phyloP scores from a whole-genome alignment of 2,329 filamentous ascomycete species.

The Clathrospora elynae region DNA sequence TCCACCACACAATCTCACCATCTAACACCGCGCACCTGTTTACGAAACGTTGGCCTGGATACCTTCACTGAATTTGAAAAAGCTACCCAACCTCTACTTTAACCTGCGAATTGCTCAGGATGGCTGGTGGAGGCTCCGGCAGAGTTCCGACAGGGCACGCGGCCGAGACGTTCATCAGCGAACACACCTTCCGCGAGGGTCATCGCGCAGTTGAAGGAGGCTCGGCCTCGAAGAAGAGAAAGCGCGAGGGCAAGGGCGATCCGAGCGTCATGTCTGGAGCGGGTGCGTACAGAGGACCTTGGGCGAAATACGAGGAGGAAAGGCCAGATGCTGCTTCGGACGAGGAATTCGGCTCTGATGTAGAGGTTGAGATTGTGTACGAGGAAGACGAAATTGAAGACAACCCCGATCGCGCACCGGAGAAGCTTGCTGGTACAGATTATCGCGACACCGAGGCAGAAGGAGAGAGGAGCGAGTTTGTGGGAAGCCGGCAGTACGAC shows the following conservation, averaged over 20 bases:
- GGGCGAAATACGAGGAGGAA: constrained; percentile 82
- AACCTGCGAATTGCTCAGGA: constrained; percentile 1
- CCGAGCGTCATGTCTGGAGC: constrained; percentile 83
- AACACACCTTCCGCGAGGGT: constrained; percentile 85
- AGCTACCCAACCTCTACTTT: neutral
- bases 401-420: constrained; percentile 64
- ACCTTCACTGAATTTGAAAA: no score
- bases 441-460: constrained; percentile 54
- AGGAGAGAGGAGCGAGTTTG: constrained; percentile 82
- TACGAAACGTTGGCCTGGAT: neutral
- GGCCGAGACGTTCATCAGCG: constrained; percentile 85
- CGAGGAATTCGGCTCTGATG: constrained; percentile 66
- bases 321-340: constrained; percentile 70
- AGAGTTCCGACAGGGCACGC: constrained; percentile 75
- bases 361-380: constrained; percentile 73
- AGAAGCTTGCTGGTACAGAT: constrained; percentile 61
- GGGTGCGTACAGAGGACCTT: constrained; percentile 88
- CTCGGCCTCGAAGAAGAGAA: constrained; percentile 71
- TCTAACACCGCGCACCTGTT: neutral
- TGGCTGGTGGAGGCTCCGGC: constrained; percentile 42
- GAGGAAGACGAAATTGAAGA: constrained; percentile 73
- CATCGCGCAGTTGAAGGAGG: constrained; percentile 76
- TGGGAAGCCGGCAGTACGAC: constrained; percentile 81
- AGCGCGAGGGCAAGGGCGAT: constrained; percentile 83
- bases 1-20: neutral